Evolutionary conservation across 495 filamentous ascomycete genomes (phyloP), one percentile per base, ranked within the genome.

Genomic region (Penicillium egyptiacum): DNA sequence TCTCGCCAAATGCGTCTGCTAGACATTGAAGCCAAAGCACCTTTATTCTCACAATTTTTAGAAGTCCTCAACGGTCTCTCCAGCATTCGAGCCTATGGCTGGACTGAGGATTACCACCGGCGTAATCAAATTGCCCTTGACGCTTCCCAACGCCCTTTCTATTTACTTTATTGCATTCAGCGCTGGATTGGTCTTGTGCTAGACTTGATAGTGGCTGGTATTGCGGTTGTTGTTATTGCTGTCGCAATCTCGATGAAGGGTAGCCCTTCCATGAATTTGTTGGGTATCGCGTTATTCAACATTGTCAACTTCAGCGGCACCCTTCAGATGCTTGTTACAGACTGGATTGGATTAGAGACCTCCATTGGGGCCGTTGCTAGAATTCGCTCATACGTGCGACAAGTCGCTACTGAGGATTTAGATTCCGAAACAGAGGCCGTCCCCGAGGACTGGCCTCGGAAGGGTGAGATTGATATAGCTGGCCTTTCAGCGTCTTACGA

Each of bases 41-140:
- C 88, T 0, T 80, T 93, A 0, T 92, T 89, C 63, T 86, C 90
- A 48, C 82, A 85, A 42, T 90, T 93, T 59, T 76, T 81, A 1
- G 84, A 86, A 11, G 79, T 82, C 0, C 73, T 91, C 4, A 77
- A 78, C 0, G 90, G 89, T 14, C 78, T 90, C 0, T 67, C 81
- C 26, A 91, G 85, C 12, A 89, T 94, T 54, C 83, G 89, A 11
- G 84, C 86, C 1, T 92, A 87, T 63, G 81, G 80, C 48, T 89
- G 88, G 75, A 64, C 75, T 0, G 68, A 81, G 35, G 73, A 76
- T 2, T 88, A 86, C 59, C 76, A 84, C 47, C 68, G 78, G 2
- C 73, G 78, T 33, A 88, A 87, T 81, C 79, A 79, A 60, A 56
- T 63, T 42, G 77, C 79, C 43, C 74, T 91, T 4, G 85, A 92